Evolutionary conservation across 331 rosid genomes (phyloP), one percentile per base, ranked within the genome.

Genomic region (Dryas integrifolia): DNA sequence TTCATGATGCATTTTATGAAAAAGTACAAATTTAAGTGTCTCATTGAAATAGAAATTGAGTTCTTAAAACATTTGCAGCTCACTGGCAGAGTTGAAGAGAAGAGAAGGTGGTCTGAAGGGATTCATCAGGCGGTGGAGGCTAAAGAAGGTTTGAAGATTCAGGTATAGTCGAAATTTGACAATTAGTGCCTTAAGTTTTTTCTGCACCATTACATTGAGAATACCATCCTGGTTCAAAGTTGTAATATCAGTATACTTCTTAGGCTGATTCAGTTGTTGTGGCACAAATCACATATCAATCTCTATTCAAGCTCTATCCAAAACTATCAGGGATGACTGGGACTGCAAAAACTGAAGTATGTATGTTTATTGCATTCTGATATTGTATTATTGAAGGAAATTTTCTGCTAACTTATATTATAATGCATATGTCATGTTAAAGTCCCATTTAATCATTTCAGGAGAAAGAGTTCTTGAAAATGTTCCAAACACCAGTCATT

Each of bases 91-190:
- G 97, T 91, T 61, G 97, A 94, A 82, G 98, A 94, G 77, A 94
- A 91, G 85, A 88, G 96, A 83, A 85, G 98, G 83, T 94, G 98
- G 98, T 94, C 98, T 78, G 97, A 94, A 65, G 98, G 98, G 58
- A 88, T 94, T 82, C 98, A 94, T 80, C 98, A 94, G 83, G 98
- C 98, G 76, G 97, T 89, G 67, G 97, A 94, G 88, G 98, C 96
- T 77, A 94, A 94, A 86, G 98, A 94, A 91, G 91, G 97, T 74
- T 72, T 91, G 68, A 86, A 94, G 81, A 94, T 94, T 86, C 91
- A 91, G 98, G 97, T 94, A 74, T 68, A 65, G 51, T 60, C 60
- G 52, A 60, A 47, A 45, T 67, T 81, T 55, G 51, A 59, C 9
- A 24, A 15, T 70, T 76, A 18, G 64, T 69, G 78, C 60, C 62